Base-by-base conservation (phyloP, 192 early-diverging fungal genomes). In the Dimargaris xerosporica region DNA sequence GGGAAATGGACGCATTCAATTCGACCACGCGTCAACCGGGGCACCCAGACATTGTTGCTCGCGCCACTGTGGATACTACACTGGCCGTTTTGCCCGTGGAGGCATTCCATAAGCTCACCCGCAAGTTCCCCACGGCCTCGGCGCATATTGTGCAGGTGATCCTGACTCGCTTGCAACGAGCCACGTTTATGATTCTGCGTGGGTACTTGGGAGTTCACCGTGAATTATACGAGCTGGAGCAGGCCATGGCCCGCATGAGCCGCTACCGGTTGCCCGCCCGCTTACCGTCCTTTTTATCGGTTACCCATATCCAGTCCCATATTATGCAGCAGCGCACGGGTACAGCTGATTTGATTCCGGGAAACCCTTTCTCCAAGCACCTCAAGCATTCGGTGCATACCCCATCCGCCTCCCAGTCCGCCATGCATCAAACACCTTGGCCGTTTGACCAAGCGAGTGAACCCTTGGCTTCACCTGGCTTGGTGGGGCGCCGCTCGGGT, bases 121-220 rank as follows among this genome's bases (percentile, higher is more conserved):
- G 84, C 66, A 90, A 93, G 65, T 93, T 91, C 72, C 93, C 95
- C 23, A 84, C 86, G 54, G 88, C 95, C 0, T 91, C 89, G 0
- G 89, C 96, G 39, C 91, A 94, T 62, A 94, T 99, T 43, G 84
- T 91, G 5, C 96, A 94, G 64, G 93, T 96, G 17, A 94, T 99
- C 62, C 66, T 99, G 65, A 92, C 92, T 1, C 82, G 96, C 39
- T 90, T 99, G 64, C 91, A 97, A 72, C 82, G 96, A 0, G 94
- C 96, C 44, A 97, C 96, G 0, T 83, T 93, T 69, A 76, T 90
- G 66, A 93, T 91, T 4, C 82, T 94, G 59, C 85, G 91, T 67
- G 79, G 85, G 59, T 98, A 95, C 63, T 77, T 96, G 1, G 90
- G 88, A 10, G 67, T 96, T 47, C 86, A 88, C 5, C 82, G 86